Conservation (phyloP, 768 basidiomycete species). For the Galerina sulciceps region DNA sequence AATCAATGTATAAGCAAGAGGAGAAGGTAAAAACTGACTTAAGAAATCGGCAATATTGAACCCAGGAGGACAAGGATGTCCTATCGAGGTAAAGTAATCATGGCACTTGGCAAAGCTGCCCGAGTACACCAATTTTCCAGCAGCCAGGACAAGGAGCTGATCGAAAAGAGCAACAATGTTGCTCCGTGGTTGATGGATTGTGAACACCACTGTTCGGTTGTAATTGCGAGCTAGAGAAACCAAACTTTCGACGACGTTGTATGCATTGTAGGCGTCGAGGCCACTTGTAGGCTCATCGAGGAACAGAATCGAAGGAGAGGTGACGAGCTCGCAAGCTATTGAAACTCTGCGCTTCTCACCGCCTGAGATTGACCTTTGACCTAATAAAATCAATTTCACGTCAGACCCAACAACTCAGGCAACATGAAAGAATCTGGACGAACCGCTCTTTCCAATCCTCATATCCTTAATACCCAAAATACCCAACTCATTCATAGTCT, state of each 20-base stretch:
- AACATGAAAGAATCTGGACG: conserved; percentile 23
- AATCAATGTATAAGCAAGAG: background rate
- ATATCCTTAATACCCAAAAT: conserved; percentile 89
- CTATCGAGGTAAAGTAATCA: conserved; percentile 79
- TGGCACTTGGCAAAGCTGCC: conserved; percentile 79
- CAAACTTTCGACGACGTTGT: conserved; percentile 90
- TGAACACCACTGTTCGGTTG: conserved; percentile 95
- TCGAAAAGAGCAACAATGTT: conserved; percentile 98
- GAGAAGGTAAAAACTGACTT: conserved; percentile 55
- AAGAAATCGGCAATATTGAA: conserved; percentile 98
- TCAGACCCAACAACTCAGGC: background rate
- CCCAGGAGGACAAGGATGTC: conserved; percentile 85
- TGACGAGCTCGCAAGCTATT: conserved; percentile 98
- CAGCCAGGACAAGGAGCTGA: conserved; percentile 83
- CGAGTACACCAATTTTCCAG: conserved; percentile 84
- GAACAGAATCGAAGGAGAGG: conserved; percentile 94
- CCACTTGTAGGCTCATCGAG: conserved; percentile 98
- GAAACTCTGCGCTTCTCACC: conserved; percentile 97
- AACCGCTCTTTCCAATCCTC: conserved; percentile 87
- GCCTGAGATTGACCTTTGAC: conserved; percentile 90
- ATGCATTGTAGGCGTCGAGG: conserved; percentile 93
- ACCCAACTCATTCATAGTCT: conserved; percentile 96
- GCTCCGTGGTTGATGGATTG: conserved; percentile 97
- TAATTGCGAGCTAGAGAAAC: conserved; percentile 85
- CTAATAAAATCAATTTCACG: conserved; percentile 36